A percentile compares a stretch with the other conserved stretches of the same genome.
Conservation (phyloP, 768 basidiomycete genomes). For the Boletus tylopilopsis region DNA sequence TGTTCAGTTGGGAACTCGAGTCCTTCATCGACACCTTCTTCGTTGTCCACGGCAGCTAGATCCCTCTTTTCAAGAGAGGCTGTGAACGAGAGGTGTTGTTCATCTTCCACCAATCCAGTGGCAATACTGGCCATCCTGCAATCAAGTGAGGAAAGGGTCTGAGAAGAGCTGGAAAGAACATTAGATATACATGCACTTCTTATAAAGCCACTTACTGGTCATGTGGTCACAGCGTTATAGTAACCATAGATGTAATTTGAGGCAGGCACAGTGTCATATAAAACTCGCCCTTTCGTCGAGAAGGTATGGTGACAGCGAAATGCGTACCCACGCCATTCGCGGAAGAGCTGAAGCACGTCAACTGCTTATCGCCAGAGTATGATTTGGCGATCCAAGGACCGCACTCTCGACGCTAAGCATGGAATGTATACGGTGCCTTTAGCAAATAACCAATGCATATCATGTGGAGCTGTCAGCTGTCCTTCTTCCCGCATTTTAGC, state of each 20-base stretch:
- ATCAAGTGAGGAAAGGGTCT: not conserved
- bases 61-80: conserved; percentile 24
- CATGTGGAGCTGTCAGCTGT: not conserved
- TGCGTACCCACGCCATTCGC: not conserved
- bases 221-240: not conserved
- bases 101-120: conserved; percentile 13
- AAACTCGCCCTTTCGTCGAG: too few species aligned
- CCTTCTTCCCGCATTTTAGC: too few species aligned
- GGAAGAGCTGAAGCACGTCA: not conserved
- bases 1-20: conserved; percentile 63
- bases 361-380: not conserved
- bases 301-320: too few species aligned
- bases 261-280: too few species aligned
- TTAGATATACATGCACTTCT: not conserved
- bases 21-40: conserved; percentile 44
- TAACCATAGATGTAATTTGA: too few species aligned
- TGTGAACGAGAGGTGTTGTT: not conserved
- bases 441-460: not conserved
- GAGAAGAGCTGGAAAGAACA: not conserved
- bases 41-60: not conserved
- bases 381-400: too few species aligned
- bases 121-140: conserved; percentile 9
- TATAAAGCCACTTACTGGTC: not conserved
- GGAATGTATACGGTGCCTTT: not conserved
- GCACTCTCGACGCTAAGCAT: not conserved